These are phyloP conservation scores for Niebla homalea DNA, from an alignment of 495 filamentous ascomycete species.

Conservation along the genomic window DNA sequence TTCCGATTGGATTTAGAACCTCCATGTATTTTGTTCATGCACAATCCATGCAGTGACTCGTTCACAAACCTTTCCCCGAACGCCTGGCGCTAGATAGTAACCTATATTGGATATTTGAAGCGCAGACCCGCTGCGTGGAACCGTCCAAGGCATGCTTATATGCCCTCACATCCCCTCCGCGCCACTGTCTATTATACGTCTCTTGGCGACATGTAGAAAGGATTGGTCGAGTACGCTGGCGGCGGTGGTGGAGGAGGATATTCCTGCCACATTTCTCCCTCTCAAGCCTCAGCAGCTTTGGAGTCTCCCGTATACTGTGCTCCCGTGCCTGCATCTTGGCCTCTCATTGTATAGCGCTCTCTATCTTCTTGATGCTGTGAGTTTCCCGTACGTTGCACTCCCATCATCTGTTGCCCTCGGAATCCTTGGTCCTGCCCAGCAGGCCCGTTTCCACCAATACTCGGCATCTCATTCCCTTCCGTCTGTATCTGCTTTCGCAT, in stretches of 20 bases:
- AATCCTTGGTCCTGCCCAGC: not conserved
- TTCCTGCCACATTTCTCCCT: not conserved
- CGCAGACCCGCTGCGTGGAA: too few species aligned
- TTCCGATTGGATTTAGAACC: too few species aligned
- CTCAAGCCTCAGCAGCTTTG: not conserved
- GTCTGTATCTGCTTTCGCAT: constrained; percentile 1
- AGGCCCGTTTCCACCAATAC: not conserved
- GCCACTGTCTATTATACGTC: too few species aligned
- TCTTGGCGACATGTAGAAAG: too few species aligned
- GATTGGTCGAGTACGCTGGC: too few species aligned
- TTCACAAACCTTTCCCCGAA: too few species aligned
- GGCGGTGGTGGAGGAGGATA: not conserved
- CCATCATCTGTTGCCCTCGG: not conserved
- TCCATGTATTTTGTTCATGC: too few species aligned
- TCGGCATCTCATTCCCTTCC: constrained; percentile 2
- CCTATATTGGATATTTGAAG: too few species aligned
- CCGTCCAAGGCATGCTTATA: too few species aligned
- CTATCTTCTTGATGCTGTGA: not conserved
- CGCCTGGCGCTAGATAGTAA: too few species aligned
- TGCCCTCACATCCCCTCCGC: too few species aligned
- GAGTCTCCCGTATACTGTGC: not conserved
- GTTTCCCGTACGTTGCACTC: not conserved
- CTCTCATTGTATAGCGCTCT: not conserved
- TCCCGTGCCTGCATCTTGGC: not conserved
- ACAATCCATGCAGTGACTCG: too few species aligned